Conservation (phyloP, 371 early-diverging fungal species). For the Capniomyces stellatus region DNA sequence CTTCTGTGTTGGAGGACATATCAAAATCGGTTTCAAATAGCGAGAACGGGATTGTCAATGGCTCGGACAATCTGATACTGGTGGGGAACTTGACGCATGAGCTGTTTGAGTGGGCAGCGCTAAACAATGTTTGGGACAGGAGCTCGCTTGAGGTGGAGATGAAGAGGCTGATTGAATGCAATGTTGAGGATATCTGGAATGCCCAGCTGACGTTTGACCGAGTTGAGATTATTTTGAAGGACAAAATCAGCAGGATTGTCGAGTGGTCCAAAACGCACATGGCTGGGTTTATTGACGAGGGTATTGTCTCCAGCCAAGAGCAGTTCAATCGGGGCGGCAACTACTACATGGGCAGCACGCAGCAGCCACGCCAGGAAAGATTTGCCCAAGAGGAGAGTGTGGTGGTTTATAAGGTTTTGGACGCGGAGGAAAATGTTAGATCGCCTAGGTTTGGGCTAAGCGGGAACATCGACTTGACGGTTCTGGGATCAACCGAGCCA, state of each 20-base stretch:
- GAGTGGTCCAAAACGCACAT: slow-evolving; percentile 31
- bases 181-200: slow-evolving; percentile 40
- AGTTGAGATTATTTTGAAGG: slow-evolving; percentile 25
- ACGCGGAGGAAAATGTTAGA: slow-evolving; percentile 86
- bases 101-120: slow-evolving; percentile 45
- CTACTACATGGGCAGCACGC: neutral
- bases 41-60: slow-evolving; percentile 4
- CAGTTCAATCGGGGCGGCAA: neutral
- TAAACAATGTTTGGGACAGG: slow-evolving; percentile 32
- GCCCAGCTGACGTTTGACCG: slow-evolving; percentile 36
- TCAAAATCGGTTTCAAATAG: slow-evolving; percentile 12
- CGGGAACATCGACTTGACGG: slow-evolving; percentile 74
- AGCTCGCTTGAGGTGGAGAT: slow-evolving; percentile 27
- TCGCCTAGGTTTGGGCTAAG: slow-evolving; percentile 82
- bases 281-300: slow-evolving; percentile 4
- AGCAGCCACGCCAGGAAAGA: slow-evolving; percentile 7
- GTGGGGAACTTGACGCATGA: slow-evolving; percentile 69
- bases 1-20: slow-evolving; percentile 4
- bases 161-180: slow-evolving; percentile 22
- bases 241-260: slow-evolving; percentile 24
- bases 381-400: too few relatives aligned
- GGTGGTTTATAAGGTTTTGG: slow-evolving; percentile 46
- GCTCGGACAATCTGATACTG: slow-evolving; percentile 34
- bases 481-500: slow-evolving; percentile 25
- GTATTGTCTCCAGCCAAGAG: neutral